Evolutionary conservation across 495 filamentous ascomycete genomes (phyloP).

Genomic region (Articulospora tetracladia): DNA sequence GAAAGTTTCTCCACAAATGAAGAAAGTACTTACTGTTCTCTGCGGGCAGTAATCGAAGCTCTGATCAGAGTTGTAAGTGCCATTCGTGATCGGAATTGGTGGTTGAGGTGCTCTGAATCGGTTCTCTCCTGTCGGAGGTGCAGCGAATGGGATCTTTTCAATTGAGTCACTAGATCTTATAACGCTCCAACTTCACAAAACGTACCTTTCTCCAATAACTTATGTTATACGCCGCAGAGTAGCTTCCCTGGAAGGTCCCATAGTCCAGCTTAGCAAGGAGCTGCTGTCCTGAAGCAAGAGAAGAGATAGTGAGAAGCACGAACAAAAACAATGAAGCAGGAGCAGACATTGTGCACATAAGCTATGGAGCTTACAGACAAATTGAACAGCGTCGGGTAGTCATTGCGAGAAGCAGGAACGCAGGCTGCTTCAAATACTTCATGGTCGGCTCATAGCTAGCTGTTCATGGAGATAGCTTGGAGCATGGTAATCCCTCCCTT

Average conservation of each 20-base stretch:
- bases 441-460: no score
- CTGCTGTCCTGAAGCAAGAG: slow-evolving; percentile 10
- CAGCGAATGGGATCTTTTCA: slow-evolving; percentile 52
- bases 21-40: slow-evolving; percentile 32
- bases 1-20: neutral
- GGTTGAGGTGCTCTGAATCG: slow-evolving; percentile 46
- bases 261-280: slow-evolving; percentile 45
- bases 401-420: no score
- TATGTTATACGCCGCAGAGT: slow-evolving; percentile 41
- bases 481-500: neutral
- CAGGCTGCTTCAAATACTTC: no score
- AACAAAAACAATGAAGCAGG: neutral
- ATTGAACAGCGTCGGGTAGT: no score
- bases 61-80: slow-evolving; percentile 52
- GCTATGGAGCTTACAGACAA: no score
- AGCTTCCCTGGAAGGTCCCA: slow-evolving; percentile 54
- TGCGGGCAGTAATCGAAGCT: slow-evolving; percentile 56
- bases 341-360: neutral
- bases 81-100: slow-evolving; percentile 38
- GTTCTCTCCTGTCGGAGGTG: slow-evolving; percentile 49
- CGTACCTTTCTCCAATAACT: slow-evolving; percentile 49
- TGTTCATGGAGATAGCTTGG: no score
- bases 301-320: neutral
- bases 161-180: neutral
- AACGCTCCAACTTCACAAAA: neutral